Conservation (phyloP, 495 filamentous ascomycete species). For the Neurospora pannonica region DNA sequence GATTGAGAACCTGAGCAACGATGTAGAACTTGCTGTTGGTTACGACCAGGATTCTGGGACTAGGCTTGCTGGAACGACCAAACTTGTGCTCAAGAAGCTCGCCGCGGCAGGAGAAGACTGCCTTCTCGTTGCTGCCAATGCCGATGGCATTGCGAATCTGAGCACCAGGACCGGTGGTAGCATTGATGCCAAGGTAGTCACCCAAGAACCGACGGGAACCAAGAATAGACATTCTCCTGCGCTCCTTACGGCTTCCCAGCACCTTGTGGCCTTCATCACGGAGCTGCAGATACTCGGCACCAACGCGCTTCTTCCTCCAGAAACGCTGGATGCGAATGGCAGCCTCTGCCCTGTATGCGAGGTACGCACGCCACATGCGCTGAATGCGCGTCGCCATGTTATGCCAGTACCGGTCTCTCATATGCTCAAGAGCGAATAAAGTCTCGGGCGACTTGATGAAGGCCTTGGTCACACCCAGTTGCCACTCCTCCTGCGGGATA, state of each 20-base stretch:
- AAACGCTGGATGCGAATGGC: constrained; percentile 90
- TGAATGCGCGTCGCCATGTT: constrained; percentile 99
- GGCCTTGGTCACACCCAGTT: constrained; percentile 93
- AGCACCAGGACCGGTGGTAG: constrained; percentile 70
- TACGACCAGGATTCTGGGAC: constrained; percentile 74
- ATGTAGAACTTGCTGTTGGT: constrained; percentile 82
- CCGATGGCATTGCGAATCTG: constrained; percentile 65
- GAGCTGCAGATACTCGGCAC: constrained; percentile 75
- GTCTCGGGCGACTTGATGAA: constrained; percentile 99
- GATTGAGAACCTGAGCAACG: constrained; percentile 71
- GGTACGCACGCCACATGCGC: constrained; percentile 91
- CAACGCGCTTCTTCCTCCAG: constrained; percentile 85
- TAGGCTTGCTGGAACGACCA: constrained; percentile 88
- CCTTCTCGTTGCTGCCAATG: constrained; percentile 52
- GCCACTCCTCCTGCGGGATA: constrained; percentile 90
- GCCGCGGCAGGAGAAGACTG: constrained; percentile 81
- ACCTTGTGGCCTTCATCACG: constrained; percentile 85
- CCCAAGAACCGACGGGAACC: constrained; percentile 89
- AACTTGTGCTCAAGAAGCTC: constrained; percentile 89
- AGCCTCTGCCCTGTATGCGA: constrained; percentile 84
- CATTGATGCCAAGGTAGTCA: constrained; percentile 85
- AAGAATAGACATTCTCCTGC: constrained; percentile 78
- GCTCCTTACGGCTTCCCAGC: constrained; percentile 77
- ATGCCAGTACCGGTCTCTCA: constrained; percentile 97
- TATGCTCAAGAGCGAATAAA: constrained; percentile 90